Evolutionary conservation across 2,329 filamentous ascomycete species (phyloP), one percentile per base, ranked within the genome.

Genomic region (Talaromyces albobiverticillius): DNA sequence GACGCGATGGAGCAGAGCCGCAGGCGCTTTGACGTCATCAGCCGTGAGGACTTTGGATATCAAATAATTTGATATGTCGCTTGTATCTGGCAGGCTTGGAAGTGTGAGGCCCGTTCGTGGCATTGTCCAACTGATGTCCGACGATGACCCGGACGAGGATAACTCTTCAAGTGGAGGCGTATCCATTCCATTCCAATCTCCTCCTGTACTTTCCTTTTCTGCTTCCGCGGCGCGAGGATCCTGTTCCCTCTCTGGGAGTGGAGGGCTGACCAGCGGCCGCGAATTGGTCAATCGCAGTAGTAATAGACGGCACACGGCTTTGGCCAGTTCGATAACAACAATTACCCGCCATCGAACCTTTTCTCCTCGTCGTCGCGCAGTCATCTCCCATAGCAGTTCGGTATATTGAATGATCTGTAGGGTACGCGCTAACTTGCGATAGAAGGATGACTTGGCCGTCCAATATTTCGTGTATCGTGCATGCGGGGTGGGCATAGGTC

Each of bases 321-420:
- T 97, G 66, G 94, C 77, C 1, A 84, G 81, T 73, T 99, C 94
- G 20, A 99, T 78, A 3, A 95, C 68, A 10, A 97, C 85, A 5
- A 97, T 84, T 0, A 95, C 84, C 49, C 89, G 85, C 94, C 94
- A 99, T 26, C 91, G 84, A 23, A 87, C 74, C 64, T 82, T 85
- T 70, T 95, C 82, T 42, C 88, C 91, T 58, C 86, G 86, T 46
- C 93, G 82, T 73, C 95, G 95, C 25, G 92, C 92, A 25, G 88
- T 84, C 94, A 99, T 99, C 71, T 99, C 94, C 82, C 93, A 94
- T n/a, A 99, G 76, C 26, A 99, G 78, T 74, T 99, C 90, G 0
- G 92, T 96, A 68, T 97, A 97, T 62, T 94, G 89, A 23, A 96
- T 88, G 74, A 95, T 88, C 68, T 95, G 90, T 46, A 99, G 77